These are phyloP conservation scores for Monilinia polystroma DNA, from an alignment of 2,329 filamentous ascomycete species.

Conservation along the genomic window DNA sequence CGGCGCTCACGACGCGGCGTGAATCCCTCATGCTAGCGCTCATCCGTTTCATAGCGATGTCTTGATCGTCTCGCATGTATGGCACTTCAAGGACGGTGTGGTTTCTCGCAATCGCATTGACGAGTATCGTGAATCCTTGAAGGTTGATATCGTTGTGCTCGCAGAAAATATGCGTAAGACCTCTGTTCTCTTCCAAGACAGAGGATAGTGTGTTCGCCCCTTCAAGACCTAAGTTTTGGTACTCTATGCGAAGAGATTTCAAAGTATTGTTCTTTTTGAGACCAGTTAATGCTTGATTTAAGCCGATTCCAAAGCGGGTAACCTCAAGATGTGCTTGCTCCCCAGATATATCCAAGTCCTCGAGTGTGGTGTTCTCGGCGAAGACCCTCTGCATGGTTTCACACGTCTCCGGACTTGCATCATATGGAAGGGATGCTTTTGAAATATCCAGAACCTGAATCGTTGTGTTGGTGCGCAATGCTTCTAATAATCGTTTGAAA, in stretches of 20 bases:
- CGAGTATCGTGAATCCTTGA: constrained; percentile 67
- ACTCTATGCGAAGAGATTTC: constrained; percentile 61
- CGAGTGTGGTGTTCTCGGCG: constrained; percentile 63
- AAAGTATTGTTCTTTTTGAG: constrained; percentile 63
- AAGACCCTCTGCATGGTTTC: constrained; percentile 62
- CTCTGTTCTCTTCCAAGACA: constrained; percentile 63
- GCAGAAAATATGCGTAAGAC: constrained; percentile 64
- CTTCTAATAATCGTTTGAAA: constrained; percentile 62
- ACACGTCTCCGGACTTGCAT: constrained; percentile 66
- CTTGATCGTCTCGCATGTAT: constrained; percentile 60
- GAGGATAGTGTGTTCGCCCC: constrained; percentile 68
- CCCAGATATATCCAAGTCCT: constrained; percentile 68
- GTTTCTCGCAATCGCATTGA: constrained; percentile 68
- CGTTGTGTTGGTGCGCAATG: constrained; percentile 60
- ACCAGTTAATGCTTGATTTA: constrained; percentile 64
- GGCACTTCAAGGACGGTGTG: constrained; percentile 61
- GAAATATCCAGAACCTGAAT: constrained; percentile 67
- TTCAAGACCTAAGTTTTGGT: constrained; percentile 67
- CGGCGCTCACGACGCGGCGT: constrained; percentile 24
- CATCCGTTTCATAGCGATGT: constrained; percentile 55
- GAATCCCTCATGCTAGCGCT: constrained; percentile 40
- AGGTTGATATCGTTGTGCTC: constrained; percentile 71
- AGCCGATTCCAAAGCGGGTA: constrained; percentile 65
- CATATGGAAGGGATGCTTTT: constrained; percentile 66
- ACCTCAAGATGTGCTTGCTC: constrained; percentile 71